These are phyloP conservation scores for Cladosporium phlei DNA, from an alignment of 2,329 filamentous ascomycete species.

Conservation along the genomic window DNA sequence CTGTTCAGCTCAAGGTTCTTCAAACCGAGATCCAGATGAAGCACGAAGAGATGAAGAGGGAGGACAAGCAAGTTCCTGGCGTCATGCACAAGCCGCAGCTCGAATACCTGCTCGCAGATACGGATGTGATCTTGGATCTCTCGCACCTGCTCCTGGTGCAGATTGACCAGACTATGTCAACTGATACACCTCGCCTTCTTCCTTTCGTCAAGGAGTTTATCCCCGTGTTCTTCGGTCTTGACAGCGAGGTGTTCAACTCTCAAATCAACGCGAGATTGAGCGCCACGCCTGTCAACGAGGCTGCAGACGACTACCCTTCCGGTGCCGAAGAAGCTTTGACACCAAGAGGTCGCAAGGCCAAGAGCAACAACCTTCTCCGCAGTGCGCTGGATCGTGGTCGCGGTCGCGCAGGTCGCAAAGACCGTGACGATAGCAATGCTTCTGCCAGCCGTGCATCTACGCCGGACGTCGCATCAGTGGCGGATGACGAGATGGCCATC, in stretches of 20 bases:
- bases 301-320: slow-evolving; percentile 61
- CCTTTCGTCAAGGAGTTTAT: slow-evolving; percentile 49
- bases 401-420: slow-evolving; percentile 62
- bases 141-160: slow-evolving; percentile 42
- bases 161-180: slow-evolving; percentile 37
- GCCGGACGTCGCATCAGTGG: slow-evolving; percentile 72
- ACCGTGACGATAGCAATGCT: slow-evolving; percentile 74
- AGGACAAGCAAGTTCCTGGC: slow-evolving; percentile 33
- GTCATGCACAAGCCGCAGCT: slow-evolving; percentile 54
- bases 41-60: slow-evolving; percentile 80
- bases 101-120: slow-evolving; percentile 63
- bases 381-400: slow-evolving; percentile 76
- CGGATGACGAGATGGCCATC: slow-evolving; percentile 67
- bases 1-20: slow-evolving; percentile 86
- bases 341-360: slow-evolving; percentile 58
- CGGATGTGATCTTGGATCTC: slow-evolving; percentile 49
- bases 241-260: slow-evolving; percentile 56
- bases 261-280: slow-evolving; percentile 51
- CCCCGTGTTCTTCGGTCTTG: slow-evolving; percentile 47
- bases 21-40: slow-evolving; percentile 88
- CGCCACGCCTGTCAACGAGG: slow-evolving; percentile 58
- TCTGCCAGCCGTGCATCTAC: slow-evolving; percentile 83
- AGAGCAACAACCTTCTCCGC: slow-evolving; percentile 71
- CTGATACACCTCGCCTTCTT: slow-evolving; percentile 41
- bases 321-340: slow-evolving; percentile 67